Conservation (phyloP, 2,329 filamentous ascomycete species). For the Hymenoscyphus scutula region DNA sequence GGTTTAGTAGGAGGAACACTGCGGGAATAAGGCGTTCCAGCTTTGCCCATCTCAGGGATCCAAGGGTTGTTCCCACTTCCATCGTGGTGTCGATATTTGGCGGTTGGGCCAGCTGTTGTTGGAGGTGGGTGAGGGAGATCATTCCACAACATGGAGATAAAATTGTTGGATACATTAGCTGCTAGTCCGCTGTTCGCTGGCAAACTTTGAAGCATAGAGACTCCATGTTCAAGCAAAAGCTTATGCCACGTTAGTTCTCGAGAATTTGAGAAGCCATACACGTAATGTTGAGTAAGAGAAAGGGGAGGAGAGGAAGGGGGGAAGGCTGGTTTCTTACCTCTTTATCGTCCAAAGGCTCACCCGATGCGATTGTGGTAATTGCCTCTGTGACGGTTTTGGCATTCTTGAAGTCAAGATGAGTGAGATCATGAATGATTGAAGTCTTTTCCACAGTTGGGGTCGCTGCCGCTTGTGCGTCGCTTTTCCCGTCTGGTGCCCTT, state of each 20-base stretch:
- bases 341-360: constrained; percentile 48
- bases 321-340: neutral
- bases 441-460: constrained; percentile 39
- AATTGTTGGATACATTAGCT: constrained; percentile 46
- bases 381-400: constrained; percentile 41
- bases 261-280: neutral
- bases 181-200: constrained; percentile 49
- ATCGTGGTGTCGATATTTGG: constrained; percentile 45
- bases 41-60: constrained; percentile 51
- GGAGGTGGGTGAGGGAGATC: constrained; percentile 51
- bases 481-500: constrained; percentile 46
- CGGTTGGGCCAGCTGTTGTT: constrained; percentile 45
- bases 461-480: constrained; percentile 39
- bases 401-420: constrained; percentile 41
- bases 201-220: constrained; percentile 50
- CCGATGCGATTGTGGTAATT: constrained; percentile 43
- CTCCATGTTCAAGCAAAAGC: constrained; percentile 48
- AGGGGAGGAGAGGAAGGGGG: too few species aligned
- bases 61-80: constrained; percentile 48
- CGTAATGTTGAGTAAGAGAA: too few species aligned
- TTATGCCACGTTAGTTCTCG: constrained; percentile 25
- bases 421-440: constrained; percentile 41
- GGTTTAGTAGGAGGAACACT: constrained; percentile 46
- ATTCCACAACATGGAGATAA: constrained; percentile 52
- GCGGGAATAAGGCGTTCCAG: constrained; percentile 46